Conservation (phyloP, 2,329 filamentous ascomycete genomes). For the Ustulina deusta region DNA sequence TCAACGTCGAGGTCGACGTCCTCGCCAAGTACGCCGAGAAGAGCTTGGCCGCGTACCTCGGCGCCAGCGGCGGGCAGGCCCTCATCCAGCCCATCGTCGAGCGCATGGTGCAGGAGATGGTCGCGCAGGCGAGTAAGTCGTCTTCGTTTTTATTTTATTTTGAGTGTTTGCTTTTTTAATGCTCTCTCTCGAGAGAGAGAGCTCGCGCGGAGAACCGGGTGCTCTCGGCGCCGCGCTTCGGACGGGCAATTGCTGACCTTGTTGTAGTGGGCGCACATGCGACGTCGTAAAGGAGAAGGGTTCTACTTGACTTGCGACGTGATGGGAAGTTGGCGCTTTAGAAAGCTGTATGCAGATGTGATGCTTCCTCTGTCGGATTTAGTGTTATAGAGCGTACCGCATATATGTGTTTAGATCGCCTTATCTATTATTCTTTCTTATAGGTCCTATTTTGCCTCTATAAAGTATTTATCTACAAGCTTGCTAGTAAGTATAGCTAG, state of each 20-base stretch:
- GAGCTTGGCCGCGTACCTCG: constrained; percentile 81
- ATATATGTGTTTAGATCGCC: too few relatives aligned
- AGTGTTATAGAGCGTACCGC: too few relatives aligned
- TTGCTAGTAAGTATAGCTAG: too few relatives aligned
- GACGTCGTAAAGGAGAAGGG: constrained; percentile 1
- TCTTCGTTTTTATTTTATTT: constrained; percentile 50
- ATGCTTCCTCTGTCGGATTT: constrained; percentile 10
- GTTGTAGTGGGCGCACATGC: constrained; percentile 34
- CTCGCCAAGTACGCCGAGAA: constrained; percentile 89
- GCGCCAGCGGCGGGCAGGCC: constrained; percentile 63
- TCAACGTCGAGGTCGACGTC: constrained; percentile 95
- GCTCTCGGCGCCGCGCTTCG: too few relatives aligned
- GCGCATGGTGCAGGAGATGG: constrained; percentile 79
- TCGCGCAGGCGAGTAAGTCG: constrained; percentile 70
- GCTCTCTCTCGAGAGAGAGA: too few relatives aligned
- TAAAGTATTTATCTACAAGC: too few relatives aligned
- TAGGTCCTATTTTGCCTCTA: too few relatives aligned
- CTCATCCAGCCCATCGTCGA: constrained; percentile 70
- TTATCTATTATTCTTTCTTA: too few relatives aligned
- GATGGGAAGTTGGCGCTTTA: not conserved
- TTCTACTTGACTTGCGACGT: not conserved
- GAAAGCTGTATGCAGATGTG: not conserved
- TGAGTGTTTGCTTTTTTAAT: too few relatives aligned
- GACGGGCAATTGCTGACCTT: constrained; percentile 29
- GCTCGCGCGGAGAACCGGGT: too few relatives aligned